Conservation (phyloP, 306 rosid genomes). For the Glycyrrhiza uralensis region DNA sequence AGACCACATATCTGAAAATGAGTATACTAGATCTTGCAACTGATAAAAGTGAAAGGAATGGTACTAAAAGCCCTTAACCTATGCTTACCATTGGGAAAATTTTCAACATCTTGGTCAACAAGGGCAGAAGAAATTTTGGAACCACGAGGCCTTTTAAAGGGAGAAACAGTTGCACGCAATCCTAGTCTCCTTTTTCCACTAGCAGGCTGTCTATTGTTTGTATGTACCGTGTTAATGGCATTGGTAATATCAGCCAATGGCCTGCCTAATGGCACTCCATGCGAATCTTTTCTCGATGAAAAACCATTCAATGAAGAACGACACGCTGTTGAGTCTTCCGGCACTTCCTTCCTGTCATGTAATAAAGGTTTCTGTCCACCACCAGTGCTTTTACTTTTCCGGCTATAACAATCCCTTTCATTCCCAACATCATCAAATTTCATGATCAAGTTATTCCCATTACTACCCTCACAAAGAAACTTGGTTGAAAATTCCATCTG, state of each 20-base stretch:
- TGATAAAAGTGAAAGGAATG: not conserved
- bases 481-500: slow-evolving; percentile 37
- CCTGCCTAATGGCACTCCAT: slow-evolving; percentile 34
- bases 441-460: slow-evolving; percentile 59
- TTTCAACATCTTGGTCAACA: slow-evolving; percentile 37
- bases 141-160: slow-evolving; percentile 80
- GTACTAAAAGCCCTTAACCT: not conserved
- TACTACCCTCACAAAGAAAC: slow-evolving; percentile 32
- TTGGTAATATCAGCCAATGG: slow-evolving; percentile 69
- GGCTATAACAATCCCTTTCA: slow-evolving; percentile 30
- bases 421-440: slow-evolving; percentile 65
- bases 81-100: slow-evolving; percentile 46
- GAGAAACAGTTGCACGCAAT: slow-evolving; percentile 48
- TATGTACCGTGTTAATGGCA: slow-evolving; percentile 31
- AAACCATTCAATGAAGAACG: slow-evolving; percentile 33
- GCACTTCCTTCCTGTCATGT: slow-evolving; percentile 15
- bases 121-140: slow-evolving; percentile 50
- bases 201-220: slow-evolving; percentile 27
- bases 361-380: slow-evolving; percentile 35
- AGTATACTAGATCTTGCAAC: slow-evolving; percentile 14
- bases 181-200: slow-evolving; percentile 61
- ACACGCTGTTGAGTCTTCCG: slow-evolving; percentile 10
- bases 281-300: slow-evolving; percentile 36
- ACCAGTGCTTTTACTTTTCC: slow-evolving; percentile 33
- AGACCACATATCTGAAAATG: slow-evolving; percentile 29